Base-by-base conservation (phyloP, 345 rosid species). In the Ceriops zippeliana region DNA sequence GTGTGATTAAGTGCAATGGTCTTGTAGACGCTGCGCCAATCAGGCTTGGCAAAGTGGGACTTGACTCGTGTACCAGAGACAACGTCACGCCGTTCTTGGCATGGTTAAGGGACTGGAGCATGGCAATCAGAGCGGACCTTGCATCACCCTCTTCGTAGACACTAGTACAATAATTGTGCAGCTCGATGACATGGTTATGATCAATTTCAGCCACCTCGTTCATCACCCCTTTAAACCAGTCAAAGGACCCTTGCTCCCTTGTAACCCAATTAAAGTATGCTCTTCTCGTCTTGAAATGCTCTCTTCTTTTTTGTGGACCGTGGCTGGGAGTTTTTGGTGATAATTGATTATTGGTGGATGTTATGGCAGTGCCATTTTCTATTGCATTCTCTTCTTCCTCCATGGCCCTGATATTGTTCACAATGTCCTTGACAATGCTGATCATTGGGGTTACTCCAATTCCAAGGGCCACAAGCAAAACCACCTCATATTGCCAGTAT, bases 361-460 rank as follows among this genome's bases (percentile, higher is more conserved):
- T 22, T 15, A 7, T 17, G 58, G 62, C 54, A 52, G 63, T 72
- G 6, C 86, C 89, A 35, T 63, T 76, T 71, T 90, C 96, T 64
- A 85, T 10, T 15, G 69, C 68, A 28, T 42, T 42, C 32, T 59
- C 76, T 34, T 81, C 88, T 61, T 86, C 84, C 19, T 71, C 87
- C 62, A 28, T 57, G 61, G 86, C 84, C 59, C 66, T 88, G 37
- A 90, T 79, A 85, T 88, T 88, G 78, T 65, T 84, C 27, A 84
- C 89, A 56, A 90, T 86, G 84, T 90, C 97, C 78, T 88, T 88
- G 1, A 90, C 80, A 31, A 90, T 88, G 82, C 97, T 90, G 60
- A 90, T 90, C 93, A 90, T 88, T 5, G 97, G 97, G 5, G 97
- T 90, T 22, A 95, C 97, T 67, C 97, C 97, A 4, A 90, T 90